Evolutionary conservation across 2,329 filamentous ascomycete genomes (phyloP), one percentile per base, ranked within the genome.

Genomic region (Zasmidium angulare): DNA sequence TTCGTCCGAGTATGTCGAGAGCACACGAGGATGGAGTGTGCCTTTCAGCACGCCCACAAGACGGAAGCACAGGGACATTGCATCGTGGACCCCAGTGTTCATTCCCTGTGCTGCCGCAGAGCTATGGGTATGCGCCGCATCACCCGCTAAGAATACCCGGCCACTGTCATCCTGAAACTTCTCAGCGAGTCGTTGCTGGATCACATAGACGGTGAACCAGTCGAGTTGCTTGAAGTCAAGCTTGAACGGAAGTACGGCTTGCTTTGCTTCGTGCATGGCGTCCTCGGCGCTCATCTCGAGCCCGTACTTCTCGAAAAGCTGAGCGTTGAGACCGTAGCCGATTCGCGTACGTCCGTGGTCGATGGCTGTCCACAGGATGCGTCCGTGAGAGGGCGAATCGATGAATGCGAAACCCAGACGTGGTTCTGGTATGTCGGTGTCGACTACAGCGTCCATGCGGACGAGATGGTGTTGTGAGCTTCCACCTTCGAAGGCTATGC

Each of bases 281-380:
- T 74, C 73, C 12, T 72, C 74, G 50, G 74, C 66, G 46, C 74
- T 67, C 50, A 77, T 72, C 4, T 50, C 46, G 11, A 69, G 66
- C 6, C 68, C 56, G 59, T 76, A 77, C 12, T 72, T 65, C 53
- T 72, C 72, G 56, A 71, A 68, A 7, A 75, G 67, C 50, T 77
- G 77, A 0, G 77, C 72, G 1, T 75, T 81, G 63, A 82, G 79
- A 0, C 80, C 80, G 61, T 79, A 85, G 2, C 82, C 83, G 46
- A 85, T 82, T 6, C 82, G 76, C 0, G 81, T 83, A 0, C 77
- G 78, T 2, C 80, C 81, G 57, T 81, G 79, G 64, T 85, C 83
- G 0, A 84, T 71, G 2, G 79, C 77, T 1, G 77, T 81, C 82
- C 81, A 85, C 0, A 85, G 72, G 0, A 85, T 79, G 57, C 84